Base-by-base conservation (phyloP, 352 stramenopile genomes). In the Phytopythium ostracodes region DNA sequence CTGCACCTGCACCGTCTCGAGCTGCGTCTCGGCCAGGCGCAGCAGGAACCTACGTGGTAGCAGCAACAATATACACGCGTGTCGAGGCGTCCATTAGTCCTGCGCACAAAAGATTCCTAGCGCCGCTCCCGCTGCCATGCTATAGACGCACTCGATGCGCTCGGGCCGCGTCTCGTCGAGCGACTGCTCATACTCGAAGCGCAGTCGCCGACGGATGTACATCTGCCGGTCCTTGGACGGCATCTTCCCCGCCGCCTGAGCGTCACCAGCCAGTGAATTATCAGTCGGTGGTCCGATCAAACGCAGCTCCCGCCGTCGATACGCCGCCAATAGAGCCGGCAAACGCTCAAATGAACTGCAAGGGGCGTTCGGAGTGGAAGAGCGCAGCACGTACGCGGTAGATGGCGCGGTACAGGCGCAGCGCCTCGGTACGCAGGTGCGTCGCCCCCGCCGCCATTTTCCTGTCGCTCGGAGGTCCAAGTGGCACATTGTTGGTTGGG, bases 1-100 rank as follows among this genome's bases (percentile, higher is more conserved):
- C 60, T 92, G 83, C 46, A 92, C 76, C 61, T 87, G 51, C 42
- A 92, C 77, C 2, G 83, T 92, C 57, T 92, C 83, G 35, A 92
- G 62, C 76, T 92, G 83, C 15, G 83, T 92, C 60, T 92, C 80
- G 5, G 79, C 81, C 4, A 89, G 61, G n/a, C 79, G 76, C 22
- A 92, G 50, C 56, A 92, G 60, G 54, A 89, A 89, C 22, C 77
- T 86, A 54, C 42, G 29, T 52, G 15, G 8, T 25, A 56, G 25
- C 4, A 33, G 29, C 29, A 33, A 7, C 29, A 33, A 33, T 33
- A 7, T 7, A 33, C 3, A 33, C 3, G 3, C 33, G 10, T 10
- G 33, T 38, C 7, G 6, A 38, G 10, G 33, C 33, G 33, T 11
- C 33, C 9, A 36, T 36, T 10, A 36, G 31, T 36, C 4, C 31